Base-by-base conservation (phyloP, 306 rosid genomes). In the Prunus kanzakura region DNA sequence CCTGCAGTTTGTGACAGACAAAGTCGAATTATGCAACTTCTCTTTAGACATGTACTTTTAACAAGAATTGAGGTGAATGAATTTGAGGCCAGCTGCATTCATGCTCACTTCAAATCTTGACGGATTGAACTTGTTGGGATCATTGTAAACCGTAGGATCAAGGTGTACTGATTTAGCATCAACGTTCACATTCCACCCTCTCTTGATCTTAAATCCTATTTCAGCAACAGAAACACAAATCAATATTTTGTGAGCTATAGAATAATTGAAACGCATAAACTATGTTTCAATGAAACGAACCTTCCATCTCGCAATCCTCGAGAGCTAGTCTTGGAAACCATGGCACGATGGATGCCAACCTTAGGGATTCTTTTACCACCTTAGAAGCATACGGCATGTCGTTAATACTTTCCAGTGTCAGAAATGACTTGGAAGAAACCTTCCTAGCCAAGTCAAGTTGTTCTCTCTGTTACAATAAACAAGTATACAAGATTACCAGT, bases 271-370 rank as follows among this genome's bases (percentile, higher is more conserved):
- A 25, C 20, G 38, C 52, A 47, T 47, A 29, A 62, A 11, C 10
- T 23, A 54, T 15, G 23, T 19, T 25, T 4, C 27, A 25, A 27
- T 62, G 76, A 52, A 30, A 27, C 54, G 30, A 68, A 84, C 99
- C 97, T 77, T 92, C 84, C 58, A 95, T 88, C 69, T 89, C 88
- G 81, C 84, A 87, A 79, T 95, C 96, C 23, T 88, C 75, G 2
- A 90, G 91, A 60, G 86, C 89, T 76, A 84, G 84, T 82, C 96
- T 92, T 10, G 97, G 97, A 41, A 92, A 82, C 97, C 96, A 92
- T 51, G 96, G 97, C 11, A 95, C 97, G n/a, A 95, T 74, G 0
- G 97, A 90, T 43, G 97, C 97, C 90, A 87, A 80, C 77, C 97
- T 86, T 54, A 92, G 73, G 4, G 99, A 80, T 83, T 95, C 97